Evolutionary conservation across 202 grass and related monocot species (phyloP), one percentile per base, ranked within the genome.

Genomic region (Setaria italica): DNA sequence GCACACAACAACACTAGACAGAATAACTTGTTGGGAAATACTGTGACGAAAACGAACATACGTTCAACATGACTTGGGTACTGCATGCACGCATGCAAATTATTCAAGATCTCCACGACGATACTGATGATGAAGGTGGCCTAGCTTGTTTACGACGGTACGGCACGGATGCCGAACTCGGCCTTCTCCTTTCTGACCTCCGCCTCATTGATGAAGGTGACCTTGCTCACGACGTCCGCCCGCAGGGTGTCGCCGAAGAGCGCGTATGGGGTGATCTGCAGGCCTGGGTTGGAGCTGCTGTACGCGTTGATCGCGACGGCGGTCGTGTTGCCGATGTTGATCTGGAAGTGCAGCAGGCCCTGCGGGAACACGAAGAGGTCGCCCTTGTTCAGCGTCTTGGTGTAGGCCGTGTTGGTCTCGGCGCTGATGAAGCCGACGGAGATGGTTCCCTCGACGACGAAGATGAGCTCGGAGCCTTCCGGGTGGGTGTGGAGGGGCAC

Each of bases 401-500:
- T 74, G 82, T 87, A 97, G 8, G 64, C 79, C 0, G 0, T 12
- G 46, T 97, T 97, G 58, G 85, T 11, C 0, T 50, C 39, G 35
- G 82, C 76, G 70, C 70, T 67, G 85, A 96, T 56, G 86, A 93
- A 91, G 47, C 94, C 94, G 59, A 50, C 87, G 29, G 1, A 2
- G 16, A 96, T 15, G 20, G 0, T 3, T 10, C 89, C 94, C 1
- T 90, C 11, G 10, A 50, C 0, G 62, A 93, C 76, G 47, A 87
- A n/a, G 33, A 97, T 16, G 79, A 94, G 0, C 87, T 97, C 94
- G 11, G 91, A 57, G 62, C 2, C 94, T 20, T 15, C 54, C 34
- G 91, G 91, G 82, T 97, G 91, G 46, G 82, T 90, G 87, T 97
- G 94, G 55, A 93, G 62, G 43, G 91, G 94, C 20, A 93, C 42